Percentiles rank a stretch among this genome's conserved stretches.
phyloP scores from a whole-genome alignment of 345 rosid genomes.

The Gossypium herbaceum region DNA sequence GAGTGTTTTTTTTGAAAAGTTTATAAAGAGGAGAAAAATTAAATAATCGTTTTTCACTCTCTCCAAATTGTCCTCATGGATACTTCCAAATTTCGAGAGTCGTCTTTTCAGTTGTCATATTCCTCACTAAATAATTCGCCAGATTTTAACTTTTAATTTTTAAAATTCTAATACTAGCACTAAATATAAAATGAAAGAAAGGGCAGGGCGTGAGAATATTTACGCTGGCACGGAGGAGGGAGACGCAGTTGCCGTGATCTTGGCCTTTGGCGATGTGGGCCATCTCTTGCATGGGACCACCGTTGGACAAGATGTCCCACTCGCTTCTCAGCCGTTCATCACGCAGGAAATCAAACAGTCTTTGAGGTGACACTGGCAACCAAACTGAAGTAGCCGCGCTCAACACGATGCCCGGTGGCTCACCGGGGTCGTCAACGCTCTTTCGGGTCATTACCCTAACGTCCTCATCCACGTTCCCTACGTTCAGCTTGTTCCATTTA shows the following conservation, averaged over 20 bases:
- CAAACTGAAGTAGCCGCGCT: slow-evolving; percentile 95
- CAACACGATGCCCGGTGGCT: slow-evolving; percentile 84
- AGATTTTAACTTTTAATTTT: not conserved
- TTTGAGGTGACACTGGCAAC: slow-evolving; percentile 75
- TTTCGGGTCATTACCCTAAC: slow-evolving; percentile 89
- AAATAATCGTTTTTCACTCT: not conserved
- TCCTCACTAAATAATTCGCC: not conserved
- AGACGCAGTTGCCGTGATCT: slow-evolving; percentile 90
- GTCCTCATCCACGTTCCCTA: slow-evolving; percentile 68
- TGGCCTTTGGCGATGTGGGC: slow-evolving; percentile 95
- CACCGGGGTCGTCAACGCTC: slow-evolving; percentile 84
- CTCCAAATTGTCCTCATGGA: slow-evolving; percentile 5
- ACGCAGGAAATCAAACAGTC: slow-evolving; percentile 74
- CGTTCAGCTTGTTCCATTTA: slow-evolving; percentile 79
- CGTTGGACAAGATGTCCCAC: slow-evolving; percentile 97
- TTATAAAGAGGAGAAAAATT: too few relatives aligned
- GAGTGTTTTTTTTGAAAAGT: too few relatives aligned
- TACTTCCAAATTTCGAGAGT: slow-evolving; percentile 11
- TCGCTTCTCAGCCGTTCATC: slow-evolving; percentile 81
- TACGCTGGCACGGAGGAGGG: slow-evolving; percentile 88
- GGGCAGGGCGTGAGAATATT: not conserved
- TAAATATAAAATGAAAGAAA: not conserved
- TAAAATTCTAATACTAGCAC: not conserved
- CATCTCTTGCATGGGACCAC: slow-evolving; percentile 98
- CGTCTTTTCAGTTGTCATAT: slow-evolving; percentile 7